Evolutionary conservation across 495 filamentous ascomycete genomes (phyloP), one percentile per base, ranked within the genome.

Genomic region (Baudoinia panamericana): DNA sequence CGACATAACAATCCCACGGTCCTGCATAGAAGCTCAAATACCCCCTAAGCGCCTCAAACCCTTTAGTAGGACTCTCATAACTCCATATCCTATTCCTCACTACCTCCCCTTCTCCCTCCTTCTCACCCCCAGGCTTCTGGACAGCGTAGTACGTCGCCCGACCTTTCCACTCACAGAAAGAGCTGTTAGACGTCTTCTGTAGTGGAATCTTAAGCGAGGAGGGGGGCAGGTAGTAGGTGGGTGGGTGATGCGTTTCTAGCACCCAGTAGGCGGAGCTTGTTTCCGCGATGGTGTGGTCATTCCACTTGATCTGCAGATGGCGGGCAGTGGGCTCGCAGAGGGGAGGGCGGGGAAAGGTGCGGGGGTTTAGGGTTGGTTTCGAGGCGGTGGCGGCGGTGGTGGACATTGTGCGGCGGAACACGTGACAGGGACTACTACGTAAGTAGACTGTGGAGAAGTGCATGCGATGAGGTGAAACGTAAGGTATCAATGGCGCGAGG

Each of bases 1-100:
- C 70, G 11, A 74, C 71, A 48, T 55, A 73, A 51, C 71, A 75
- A 28, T 72, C 65, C 71, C 71, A 74, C 11, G 71, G 71, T 5
- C 64, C 67, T 10, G 41, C 65, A 50, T 69, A 74, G 41, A 75
- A 68, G 36, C 57, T 60, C 22, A 75, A 48, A 42, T 66, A 68
- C 17, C 66, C 67, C 50, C 64, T 67, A 33, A 75, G 62, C 16
- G 49, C 47, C 39, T 63, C 58, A 48, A 68, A 75, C 1, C 57
- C 55, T 39, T 55, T 48, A 4, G 59, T 66, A 7, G 71, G 71
- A 35, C 54, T 51, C 40, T 70, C 64, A 51, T 74, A 75, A 18
- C 60, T 63, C 71, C 71, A 75, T 19, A 70, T 64, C 5, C 68
- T 46, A 53, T 72, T 63, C 38, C 48, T 53, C n/a, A 71, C 52